A percentile compares a stretch with the other conserved stretches of the same genome.
phyloP scores from a whole-genome alignment of 2,329 filamentous ascomycete species.

The Graphilbum fragrans region DNA sequence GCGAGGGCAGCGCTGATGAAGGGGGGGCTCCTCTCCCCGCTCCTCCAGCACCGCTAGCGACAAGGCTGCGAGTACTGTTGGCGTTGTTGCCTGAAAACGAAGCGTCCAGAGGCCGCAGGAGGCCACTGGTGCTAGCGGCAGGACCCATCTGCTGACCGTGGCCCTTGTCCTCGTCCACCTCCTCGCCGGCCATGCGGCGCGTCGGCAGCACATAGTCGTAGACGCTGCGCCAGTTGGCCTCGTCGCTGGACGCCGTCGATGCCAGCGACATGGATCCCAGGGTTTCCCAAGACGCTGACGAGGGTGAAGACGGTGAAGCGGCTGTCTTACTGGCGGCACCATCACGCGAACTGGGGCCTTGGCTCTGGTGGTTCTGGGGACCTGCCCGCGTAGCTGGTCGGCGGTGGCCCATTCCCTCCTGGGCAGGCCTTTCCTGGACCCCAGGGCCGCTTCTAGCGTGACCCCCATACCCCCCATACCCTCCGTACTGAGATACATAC shows the following conservation, averaged over 20 bases:
- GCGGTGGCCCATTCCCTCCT: not conserved
- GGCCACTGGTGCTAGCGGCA: no score
- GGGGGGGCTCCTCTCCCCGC: no score
- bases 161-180: not conserved
- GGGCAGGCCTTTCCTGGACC: not conserved
- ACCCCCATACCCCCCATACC: no score
- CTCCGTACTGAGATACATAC: no score
- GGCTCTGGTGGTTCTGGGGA: no score
- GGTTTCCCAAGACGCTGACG: constrained; percentile 11
- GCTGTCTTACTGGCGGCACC: not conserved
- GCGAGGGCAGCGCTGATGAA: no score
- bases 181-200: not conserved
- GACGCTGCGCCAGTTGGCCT: constrained; percentile 11
- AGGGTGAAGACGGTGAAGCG: not conserved
- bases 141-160: not conserved
- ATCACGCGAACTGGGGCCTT: no score
- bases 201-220: constrained; percentile 4
- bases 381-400: no score
- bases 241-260: not conserved
- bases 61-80: not conserved
- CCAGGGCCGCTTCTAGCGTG: no score
- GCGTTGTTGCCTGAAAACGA: not conserved
- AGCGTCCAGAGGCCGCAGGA: no score
- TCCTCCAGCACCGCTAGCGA: not conserved
- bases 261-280: constrained; percentile 2